Base-by-base conservation (phyloP, 148 eudicot genomes). In the Rhododendron kiyosumense region DNA sequence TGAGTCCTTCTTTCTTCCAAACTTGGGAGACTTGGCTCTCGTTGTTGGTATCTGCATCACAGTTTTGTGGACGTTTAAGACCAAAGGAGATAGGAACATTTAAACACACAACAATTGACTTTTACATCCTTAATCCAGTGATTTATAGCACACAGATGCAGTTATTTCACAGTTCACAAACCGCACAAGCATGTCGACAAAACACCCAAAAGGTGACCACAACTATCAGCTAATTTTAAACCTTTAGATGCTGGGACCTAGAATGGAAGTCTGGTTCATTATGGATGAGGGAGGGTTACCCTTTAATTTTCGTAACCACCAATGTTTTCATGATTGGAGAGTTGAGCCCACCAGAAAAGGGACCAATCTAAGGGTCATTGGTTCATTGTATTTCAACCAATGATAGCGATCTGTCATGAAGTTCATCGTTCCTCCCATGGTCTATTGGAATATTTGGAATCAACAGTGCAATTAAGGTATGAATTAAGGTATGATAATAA, bases 11-110 rank as follows among this genome's bases (percentile, higher is more conserved):
- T 90, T 94, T 80, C 97, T 90, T 59, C 97, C 98, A 51, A 95
- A 92, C 92, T 93, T 95, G 30, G 98, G 98, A 32, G 98, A 95
- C 88, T 88, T 93, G 20, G 98, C 92, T 81, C 98, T 91, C 3
- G 98, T 95, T 84, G 93, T 88, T 51, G 97, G 98, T 69, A 93
- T 92, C 97, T 95, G 90, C 81, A 87, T 79, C 69, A 87, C 32
- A 38, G 30, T 63, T 34, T 7, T 5, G 54, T 9, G 88, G 61
- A 32, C 11, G 73, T 41, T 48, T 7, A 54, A 81, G 28, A 34
- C 81, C 34, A 71, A 36, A 86, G 82, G 79, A 80, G 17, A 7
- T 5, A 36, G 69, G 11, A 30, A 3, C 17, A 7, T 4, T 9
- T 18, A 43, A 9, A 73, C 24, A 74, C 3, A 12, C 78, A 34